A percentile compares a stretch with the other conserved stretches of the same genome.
Conservation (phyloP, 2,329 filamentous ascomycete species). For the Penicillium sp. region DNA sequence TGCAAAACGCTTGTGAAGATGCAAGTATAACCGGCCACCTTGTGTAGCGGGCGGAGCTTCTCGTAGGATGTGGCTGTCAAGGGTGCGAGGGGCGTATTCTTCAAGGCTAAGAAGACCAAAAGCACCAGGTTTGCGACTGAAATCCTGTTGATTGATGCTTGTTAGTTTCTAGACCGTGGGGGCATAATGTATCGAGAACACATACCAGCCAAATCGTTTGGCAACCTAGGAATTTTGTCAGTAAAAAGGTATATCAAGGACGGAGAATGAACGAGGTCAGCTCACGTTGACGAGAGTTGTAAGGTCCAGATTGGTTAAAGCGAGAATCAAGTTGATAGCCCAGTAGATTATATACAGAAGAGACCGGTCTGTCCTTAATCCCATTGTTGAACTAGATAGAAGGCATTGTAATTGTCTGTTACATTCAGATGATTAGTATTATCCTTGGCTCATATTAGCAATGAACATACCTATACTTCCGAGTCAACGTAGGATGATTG, state of each 20-base stretch:
- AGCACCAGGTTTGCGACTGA: slow-evolving; percentile 14
- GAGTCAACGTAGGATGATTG: background rate
- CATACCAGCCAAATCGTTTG: slow-evolving; percentile 13
- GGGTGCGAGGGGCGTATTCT: slow-evolving; percentile 16
- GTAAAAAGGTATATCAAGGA: background rate
- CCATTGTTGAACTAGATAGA: slow-evolving; percentile 1
- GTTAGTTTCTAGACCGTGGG: background rate
- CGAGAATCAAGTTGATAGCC: slow-evolving; percentile 10
- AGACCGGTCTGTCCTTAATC: slow-evolving; percentile 6
- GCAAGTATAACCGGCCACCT: slow-evolving; percentile 18
- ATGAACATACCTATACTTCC: background rate
- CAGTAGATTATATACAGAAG: slow-evolving; percentile 11
- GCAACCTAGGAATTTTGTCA: slow-evolving; percentile 1
- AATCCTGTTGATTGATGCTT: slow-evolving; percentile 6
- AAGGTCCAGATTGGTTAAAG: slow-evolving; percentile 5
- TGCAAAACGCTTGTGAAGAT: slow-evolving; percentile 9
- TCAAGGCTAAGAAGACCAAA: slow-evolving; percentile 15
- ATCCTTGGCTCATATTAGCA: background rate
- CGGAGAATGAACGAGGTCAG: background rate
- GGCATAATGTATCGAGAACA: background rate
- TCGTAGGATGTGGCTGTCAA: slow-evolving; percentile 18
- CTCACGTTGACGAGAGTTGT: background rate
- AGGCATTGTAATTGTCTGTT: background rate
- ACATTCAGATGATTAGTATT: background rate
- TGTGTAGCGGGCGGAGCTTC: slow-evolving; percentile 20